Base-by-base conservation (phyloP, 75 land plant genomes). In the Larix kaempferi region DNA sequence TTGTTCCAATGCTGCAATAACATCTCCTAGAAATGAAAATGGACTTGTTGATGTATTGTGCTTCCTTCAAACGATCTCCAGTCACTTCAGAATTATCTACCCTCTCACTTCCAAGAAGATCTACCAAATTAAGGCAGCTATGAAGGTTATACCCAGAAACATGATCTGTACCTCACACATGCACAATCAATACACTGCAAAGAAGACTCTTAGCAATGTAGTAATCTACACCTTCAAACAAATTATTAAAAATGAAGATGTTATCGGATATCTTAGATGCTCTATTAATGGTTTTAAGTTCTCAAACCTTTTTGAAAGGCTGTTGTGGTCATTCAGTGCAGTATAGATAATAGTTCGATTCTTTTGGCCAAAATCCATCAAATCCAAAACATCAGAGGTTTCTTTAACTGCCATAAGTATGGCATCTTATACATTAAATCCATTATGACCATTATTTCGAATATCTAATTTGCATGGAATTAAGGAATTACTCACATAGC, bases 31-130 rank as follows among this genome's bases (percentile, higher is more conserved):
- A 67, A 91, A 86, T 64, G 99, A 90, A 56, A 96, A 89, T n/a
- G 33, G 97, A 94, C 79, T 87, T 92, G 80, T 96, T 94, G 56
- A 94, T 92, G 80, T 88, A 81, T 58, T 94, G 99, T 52, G 99
- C 98, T 81, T 96, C 99, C 75, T 90, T 96, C 63, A 96, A 82
- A 73, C 95, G 81, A 35, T 96, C 97, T 71, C 99, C 99, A 5
- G 91, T 90, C 39, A 85, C 99, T 79, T 95, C 99, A 19, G 99
- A 92, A 76, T 90, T 91, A 60, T 92, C 97, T 14, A 94, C 90
- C 72, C 98, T 84, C 74, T 96, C 98, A 81, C 99, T 96, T 49
- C 99, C 98, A 55, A 98, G 98, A 76, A 96, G 98, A 74, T 96
- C 99, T 16, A 96, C 98, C 71, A 96, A 82, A 78, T 94, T 91